Base-by-base conservation (phyloP, 805 yeast genomes). In the Metschnikowia sp. region DNA sequence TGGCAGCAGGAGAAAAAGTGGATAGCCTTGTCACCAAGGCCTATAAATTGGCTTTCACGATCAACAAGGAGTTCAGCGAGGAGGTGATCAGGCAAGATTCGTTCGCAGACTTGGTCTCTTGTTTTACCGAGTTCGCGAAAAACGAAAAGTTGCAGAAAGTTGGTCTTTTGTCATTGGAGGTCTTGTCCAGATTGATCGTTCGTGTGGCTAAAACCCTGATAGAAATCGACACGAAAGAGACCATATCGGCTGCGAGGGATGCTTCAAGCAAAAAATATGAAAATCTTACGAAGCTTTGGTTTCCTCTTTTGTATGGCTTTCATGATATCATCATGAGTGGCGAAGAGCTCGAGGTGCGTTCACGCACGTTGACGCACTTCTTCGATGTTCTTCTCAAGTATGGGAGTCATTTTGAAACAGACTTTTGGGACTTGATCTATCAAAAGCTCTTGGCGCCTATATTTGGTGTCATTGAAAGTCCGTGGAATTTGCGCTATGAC, bases 251-350 rank as follows among this genome's bases (percentile, higher is more conserved):
- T n/a, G 39, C 39, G 58, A 26, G 56, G 33, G 32, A 53, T 48
- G 35, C 43, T 31, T 28, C 57, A 40, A 35, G 55, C 45, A 48
- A 51, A 30, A 40, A 44, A 19, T 39, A 51, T 45, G 51, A 76
- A 33, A 59, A 70, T 6, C 73, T 83, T 50, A 72, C 71, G 39
- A 82, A 82, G 53, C 72, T 82, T 11, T 88, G 96, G 96, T 86
- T 86, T 69, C 96, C 97, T 2, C 75, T 92, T n/a, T 66, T 94
- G 52, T 81, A 77, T 52, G 87, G 95, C 11, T 87, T 89, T 67
- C 88, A 90, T 61, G 90, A 88, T 51, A 85, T 92, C 8, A 88
- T 91, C 31, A 88, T 91, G 96, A 83, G 84, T 0, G 97, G 97
- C 4, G 90, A 85, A 47, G 99, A 94, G 65, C 72, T 94, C 42